Base-by-base conservation (phyloP, 345 rosid genomes). In the Populus ilicifolia region DNA sequence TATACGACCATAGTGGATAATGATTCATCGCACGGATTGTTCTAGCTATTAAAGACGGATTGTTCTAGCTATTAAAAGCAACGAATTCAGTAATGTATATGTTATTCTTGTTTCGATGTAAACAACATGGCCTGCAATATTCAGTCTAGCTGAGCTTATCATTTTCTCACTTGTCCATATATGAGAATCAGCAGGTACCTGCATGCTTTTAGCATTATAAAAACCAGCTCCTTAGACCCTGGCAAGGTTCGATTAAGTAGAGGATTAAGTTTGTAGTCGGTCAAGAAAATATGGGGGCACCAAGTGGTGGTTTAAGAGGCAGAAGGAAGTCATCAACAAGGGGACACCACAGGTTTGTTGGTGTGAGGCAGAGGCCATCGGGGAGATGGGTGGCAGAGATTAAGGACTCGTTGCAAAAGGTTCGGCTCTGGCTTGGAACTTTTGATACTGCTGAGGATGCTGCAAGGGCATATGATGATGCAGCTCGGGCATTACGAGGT, bases 301-400 rank as follows among this genome's bases (percentile, higher is more conserved):
- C 75, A 1, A 33, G 46, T 16, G 81, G 41, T 14, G 70, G 69
- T 20, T 10, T 52, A 16, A 25, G 84, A 59, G 84, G 82, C 30
- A 79, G 74, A 72, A 82, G 25, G 75, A 89, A 84, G 78, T 73
- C 87, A 48, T 83, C 86, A 2, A 75, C 85, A 9, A 82, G 88
- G 66, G 89, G 89, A 27, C 89, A 89, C 85, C 85, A 78, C 50
- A 75, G 83, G 25, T 87, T 89, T 65, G 88, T 87, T 0, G 91
- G 91, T 16, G 89, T 89, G 13, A 70, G 91, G 76, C 89, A 87
- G 78, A 80, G 91, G 43, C 88, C 89, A 9, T 89, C 91, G 0
- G 89, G 88, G 65, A 77, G 91, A 72, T 89, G 88, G 91, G 91
- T 86, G 14, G 91, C 91, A 1, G 91, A 88, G 85, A 88, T 88